Evolutionary conservation across 2,329 filamentous ascomycete genomes (phyloP), one percentile per base, ranked within the genome.

Genomic region (Sphaerostilbella broomeana): DNA sequence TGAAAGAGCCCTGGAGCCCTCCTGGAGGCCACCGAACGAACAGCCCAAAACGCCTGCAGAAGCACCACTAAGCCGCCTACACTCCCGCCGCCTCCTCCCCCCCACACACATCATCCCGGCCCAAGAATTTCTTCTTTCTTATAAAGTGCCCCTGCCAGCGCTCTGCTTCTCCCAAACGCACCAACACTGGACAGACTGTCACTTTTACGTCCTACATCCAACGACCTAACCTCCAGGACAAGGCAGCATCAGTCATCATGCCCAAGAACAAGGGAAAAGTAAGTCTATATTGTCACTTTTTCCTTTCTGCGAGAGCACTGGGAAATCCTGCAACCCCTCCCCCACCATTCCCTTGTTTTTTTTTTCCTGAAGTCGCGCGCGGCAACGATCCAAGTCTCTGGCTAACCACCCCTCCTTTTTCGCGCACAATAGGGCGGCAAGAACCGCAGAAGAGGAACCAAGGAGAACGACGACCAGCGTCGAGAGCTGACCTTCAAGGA

Each of bases 231-330:
- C 22, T 24, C 15, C 16, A 15, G 16, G 5, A 12, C 22, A n/a
- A 4, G 22, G n/a, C 19, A 11, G 15, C 38, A 36, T 25, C 42
- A 39, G 48, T 44, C 60, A 81, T 68, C 47, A 95, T 95, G 89
- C 89, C 89, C 61, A 95, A 95, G 86, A 95, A 95, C 68, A 95
- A 95, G 82, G 89, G 89, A 89, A 95, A 95, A 73, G 88, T 94
- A 74, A 62, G 76, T 40, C 15, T 30, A 29, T 13, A 11, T 21
- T 37, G 7, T 35, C 20, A 10, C 29, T 26, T 26, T 38, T 36
- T 18, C 28, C 38, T 42, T 27, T 34, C 41, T 26, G 24, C 38
- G 13, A 24, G 27, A 24, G 18, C n/a, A 30, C 10, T 15, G 13
- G 33, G 18, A 18, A 21, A 21, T 17, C 15, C 24, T n/a, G 11